Conservation (phyloP, 2,329 filamentous ascomycete species). For the Colletotrichum gloeosporioides region DNA sequence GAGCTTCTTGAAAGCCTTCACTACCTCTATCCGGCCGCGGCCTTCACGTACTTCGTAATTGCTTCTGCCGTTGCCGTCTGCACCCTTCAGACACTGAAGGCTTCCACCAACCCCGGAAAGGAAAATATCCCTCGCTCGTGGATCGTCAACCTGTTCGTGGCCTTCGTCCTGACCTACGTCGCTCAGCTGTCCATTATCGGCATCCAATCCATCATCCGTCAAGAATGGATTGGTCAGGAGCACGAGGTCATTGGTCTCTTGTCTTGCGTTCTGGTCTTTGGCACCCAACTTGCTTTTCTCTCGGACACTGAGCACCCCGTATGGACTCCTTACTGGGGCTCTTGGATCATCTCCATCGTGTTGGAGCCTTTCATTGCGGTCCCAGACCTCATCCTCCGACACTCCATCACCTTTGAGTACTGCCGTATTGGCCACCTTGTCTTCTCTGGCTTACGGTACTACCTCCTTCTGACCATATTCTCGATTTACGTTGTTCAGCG, state of each 20-base stretch:
- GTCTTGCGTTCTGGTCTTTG: slow-evolving; percentile 68
- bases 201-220: slow-evolving; percentile 36
- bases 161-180: slow-evolving; percentile 51
- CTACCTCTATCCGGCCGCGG: slow-evolving; percentile 62
- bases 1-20: slow-evolving; percentile 51
- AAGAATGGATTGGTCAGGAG: slow-evolving; percentile 48
- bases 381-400: slow-evolving; percentile 26
- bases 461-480: slow-evolving; percentile 11
- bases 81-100: slow-evolving; percentile 53
- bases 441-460: slow-evolving; percentile 17
- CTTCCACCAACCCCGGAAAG: slow-evolving; percentile 34
- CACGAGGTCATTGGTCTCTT: slow-evolving; percentile 62
- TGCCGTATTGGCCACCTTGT: slow-evolving; percentile 14
- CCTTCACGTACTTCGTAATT: slow-evolving; percentile 63
- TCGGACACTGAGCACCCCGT: slow-evolving; percentile 54
- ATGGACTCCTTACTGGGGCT: slow-evolving; percentile 69
- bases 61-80: slow-evolving; percentile 57
- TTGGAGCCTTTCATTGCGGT: slow-evolving; percentile 58
- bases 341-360: slow-evolving; percentile 62
- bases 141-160: slow-evolving; percentile 47
- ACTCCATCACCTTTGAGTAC: slow-evolving; percentile 27
- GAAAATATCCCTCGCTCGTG: slow-evolving; percentile 43
- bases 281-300: slow-evolving; percentile 62
- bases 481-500: slow-evolving; percentile 17
- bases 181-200: slow-evolving; percentile 50